Conservation (phyloP, 2,329 filamentous ascomycete genomes). For the Xylariomycetidae sp. region DNA sequence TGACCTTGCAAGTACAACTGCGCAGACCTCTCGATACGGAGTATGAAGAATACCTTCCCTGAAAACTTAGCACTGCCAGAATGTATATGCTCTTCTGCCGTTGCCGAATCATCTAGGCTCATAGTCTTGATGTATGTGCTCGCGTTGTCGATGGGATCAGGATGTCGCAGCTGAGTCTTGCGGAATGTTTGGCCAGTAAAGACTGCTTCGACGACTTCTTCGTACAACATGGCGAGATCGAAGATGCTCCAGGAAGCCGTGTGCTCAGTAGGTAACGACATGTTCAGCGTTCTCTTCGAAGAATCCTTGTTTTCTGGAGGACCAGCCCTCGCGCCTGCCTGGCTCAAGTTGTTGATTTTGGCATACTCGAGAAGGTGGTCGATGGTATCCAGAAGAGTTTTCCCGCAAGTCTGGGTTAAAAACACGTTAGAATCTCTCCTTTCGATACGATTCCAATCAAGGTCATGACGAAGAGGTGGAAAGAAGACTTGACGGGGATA, state of each 20-base stretch:
- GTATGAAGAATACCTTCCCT: conserved; percentile 12
- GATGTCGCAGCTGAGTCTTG: conserved; percentile 14
- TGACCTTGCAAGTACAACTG: conserved; percentile 11
- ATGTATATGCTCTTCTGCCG: conserved; percentile 12
- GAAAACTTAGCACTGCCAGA: conserved; percentile 15
- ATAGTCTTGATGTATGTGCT: conserved; percentile 10
- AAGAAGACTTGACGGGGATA: too few relatives aligned
- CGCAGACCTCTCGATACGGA: conserved; percentile 12
- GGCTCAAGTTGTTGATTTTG: conserved; percentile 30
- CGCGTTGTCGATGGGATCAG: conserved; percentile 12
- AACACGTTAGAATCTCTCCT: too few relatives aligned
- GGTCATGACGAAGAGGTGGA: too few relatives aligned
- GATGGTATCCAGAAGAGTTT: conserved; percentile 42
- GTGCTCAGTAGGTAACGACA: conserved; percentile 3
- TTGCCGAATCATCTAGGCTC: conserved; percentile 7
- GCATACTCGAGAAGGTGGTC: conserved; percentile 42
- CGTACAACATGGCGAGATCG: conserved; percentile 27
- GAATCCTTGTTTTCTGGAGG: neutral
- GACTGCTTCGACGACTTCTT: conserved; percentile 35
- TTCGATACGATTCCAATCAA: too few relatives aligned
- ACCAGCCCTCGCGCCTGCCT: neutral
- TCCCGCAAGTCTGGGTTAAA: conserved; percentile 32
- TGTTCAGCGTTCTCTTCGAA: too few relatives aligned
- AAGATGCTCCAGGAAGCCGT: conserved; percentile 15
- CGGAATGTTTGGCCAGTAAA: conserved; percentile 33